A percentile compares a stretch with the other conserved stretches of the same genome.
These are phyloP conservation scores for Asterella californica DNA, from an alignment of 225 moss, liverwort and hornwort species.

Conservation along the genomic window DNA sequence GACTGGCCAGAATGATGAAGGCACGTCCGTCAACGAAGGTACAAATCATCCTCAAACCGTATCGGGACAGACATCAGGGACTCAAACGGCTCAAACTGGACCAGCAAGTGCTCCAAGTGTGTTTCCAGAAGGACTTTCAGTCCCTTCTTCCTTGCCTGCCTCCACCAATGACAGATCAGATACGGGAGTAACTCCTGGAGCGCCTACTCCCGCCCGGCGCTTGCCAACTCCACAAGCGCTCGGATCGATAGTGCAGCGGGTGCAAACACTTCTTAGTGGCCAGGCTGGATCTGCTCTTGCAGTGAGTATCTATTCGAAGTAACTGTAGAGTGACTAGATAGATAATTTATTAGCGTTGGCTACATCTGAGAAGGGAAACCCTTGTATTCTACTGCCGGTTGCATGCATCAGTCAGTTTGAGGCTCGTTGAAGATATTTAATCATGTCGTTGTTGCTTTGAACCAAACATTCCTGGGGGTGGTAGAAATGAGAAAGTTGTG, in stretches of 20 bases:
- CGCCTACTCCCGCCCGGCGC: slow-evolving; percentile 48
- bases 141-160: slow-evolving; percentile 10
- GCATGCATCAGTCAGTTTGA: too few relatives aligned
- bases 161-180: slow-evolving; percentile 34
- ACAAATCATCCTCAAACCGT: slow-evolving; percentile 4
- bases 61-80: slow-evolving; percentile 19
- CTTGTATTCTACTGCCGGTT: background rate
- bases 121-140: slow-evolving; percentile 11
- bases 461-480: too few relatives aligned
- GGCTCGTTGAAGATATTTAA: background rate
- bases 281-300: slow-evolving; percentile 70
- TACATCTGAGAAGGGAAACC: background rate
- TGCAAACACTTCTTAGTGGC: slow-evolving; percentile 67
- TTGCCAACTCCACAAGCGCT: slow-evolving; percentile 78
- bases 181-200: slow-evolving; percentile 43
- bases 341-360: background rate
- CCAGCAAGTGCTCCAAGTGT: slow-evolving; percentile 12
- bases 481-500: too few relatives aligned
- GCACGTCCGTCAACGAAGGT: slow-evolving; percentile 21
- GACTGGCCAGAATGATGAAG: slow-evolving; percentile 19
- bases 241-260: slow-evolving; percentile 77
- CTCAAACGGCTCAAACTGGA: slow-evolving; percentile 12
- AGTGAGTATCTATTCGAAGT: background rate
- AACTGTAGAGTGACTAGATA: background rate
- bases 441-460: background rate